phyloP scores from a whole-genome alignment of 2,329 filamentous ascomycete genomes.

The Scedosporium dehoogii region DNA sequence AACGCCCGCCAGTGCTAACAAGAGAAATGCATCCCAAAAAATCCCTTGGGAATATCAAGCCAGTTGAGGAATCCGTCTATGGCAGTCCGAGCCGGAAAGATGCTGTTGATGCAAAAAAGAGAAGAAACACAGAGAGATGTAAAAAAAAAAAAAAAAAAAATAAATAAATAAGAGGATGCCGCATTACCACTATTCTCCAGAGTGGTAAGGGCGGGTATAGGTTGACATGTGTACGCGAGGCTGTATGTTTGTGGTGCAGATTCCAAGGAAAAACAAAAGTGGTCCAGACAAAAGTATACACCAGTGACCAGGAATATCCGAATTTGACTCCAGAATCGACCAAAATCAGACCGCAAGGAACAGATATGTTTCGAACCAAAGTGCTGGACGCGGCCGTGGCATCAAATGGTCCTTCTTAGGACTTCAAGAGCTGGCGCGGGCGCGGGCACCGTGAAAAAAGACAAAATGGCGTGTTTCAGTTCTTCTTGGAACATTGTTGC shows the following conservation, averaged over 20 bases:
- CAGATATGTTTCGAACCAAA: neutral
- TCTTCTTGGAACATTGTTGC: conserved; percentile 1
- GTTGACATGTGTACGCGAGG: neutral
- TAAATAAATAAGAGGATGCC: neutral
- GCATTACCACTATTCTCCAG: neutral
- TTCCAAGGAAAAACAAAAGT: neutral
- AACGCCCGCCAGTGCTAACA: neutral
- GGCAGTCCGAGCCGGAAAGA: neutral
- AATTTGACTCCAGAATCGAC: neutral
- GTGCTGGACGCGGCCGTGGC: neutral
- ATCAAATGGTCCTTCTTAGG: neutral
- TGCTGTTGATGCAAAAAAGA: neutral
- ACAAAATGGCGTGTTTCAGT: neutral
- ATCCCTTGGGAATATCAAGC: neutral
- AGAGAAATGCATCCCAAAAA: neutral
- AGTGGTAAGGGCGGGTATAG: neutral
- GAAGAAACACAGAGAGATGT: neutral
- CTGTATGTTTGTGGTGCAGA: neutral
- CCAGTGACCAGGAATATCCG: neutral
- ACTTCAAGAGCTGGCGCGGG: neutral
- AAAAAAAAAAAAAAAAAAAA: neutral
- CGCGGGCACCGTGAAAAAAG: neutral
- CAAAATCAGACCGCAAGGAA: neutral
- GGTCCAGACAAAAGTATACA: neutral
- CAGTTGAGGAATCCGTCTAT: neutral